Percentiles rank a stretch among this genome's conserved stretches.
Conservation (phyloP, 2,329 filamentous ascomycete species). For the Cercospora janseana region DNA sequence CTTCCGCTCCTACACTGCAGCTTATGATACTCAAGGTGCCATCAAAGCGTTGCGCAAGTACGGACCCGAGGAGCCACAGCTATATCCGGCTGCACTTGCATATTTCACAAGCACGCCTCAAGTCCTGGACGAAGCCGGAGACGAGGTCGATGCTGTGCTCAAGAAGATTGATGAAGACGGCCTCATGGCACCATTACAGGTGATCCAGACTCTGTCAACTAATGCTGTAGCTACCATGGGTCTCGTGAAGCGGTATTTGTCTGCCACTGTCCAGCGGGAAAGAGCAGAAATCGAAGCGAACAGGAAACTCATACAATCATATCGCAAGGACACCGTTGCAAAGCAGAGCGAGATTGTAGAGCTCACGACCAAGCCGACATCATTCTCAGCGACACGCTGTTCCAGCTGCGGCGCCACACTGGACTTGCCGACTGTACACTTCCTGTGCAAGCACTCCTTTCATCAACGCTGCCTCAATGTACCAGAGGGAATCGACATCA, state of each 20-base stretch:
- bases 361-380: constrained; percentile 73
- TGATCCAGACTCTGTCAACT: constrained; percentile 82
- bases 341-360: constrained; percentile 77
- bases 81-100: constrained; percentile 87
- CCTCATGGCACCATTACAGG: constrained; percentile 92
- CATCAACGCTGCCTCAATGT: constrained; percentile 83
- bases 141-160: constrained; percentile 74
- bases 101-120: constrained; percentile 86
- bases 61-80: constrained; percentile 81
- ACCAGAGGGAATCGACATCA: constrained; percentile 40
- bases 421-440: constrained; percentile 89
- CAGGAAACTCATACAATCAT: constrained; percentile 75
- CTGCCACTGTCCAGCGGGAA: constrained; percentile 84
- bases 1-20: constrained; percentile 90
- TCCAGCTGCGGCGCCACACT: constrained; percentile 74
- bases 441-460: constrained; percentile 95
- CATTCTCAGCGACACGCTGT: constrained; percentile 89
- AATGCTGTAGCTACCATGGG: constrained; percentile 92
- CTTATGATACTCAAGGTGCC: constrained; percentile 85
- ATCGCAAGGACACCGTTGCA: constrained; percentile 76
- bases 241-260: constrained; percentile 90
- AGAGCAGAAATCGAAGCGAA: constrained; percentile 80
- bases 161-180: constrained; percentile 85
- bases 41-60: constrained; percentile 90
- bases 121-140: constrained; percentile 78